Conservation (phyloP, 1,284 basidiomycete genomes). For the Coniophora puteana region DNA sequence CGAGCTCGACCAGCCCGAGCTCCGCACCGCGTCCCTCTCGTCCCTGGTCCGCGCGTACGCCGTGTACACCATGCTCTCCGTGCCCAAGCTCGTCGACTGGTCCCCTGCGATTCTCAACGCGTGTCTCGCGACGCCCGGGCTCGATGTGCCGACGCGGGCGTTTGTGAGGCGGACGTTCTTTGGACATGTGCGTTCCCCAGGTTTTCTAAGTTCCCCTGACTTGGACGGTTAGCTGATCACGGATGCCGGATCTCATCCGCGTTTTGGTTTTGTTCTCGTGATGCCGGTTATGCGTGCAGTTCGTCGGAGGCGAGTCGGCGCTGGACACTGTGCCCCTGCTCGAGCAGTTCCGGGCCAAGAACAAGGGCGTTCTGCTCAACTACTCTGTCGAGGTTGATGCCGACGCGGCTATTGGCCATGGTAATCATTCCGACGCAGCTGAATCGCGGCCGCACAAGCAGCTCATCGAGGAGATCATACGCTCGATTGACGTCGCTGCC, state of each 20-base stretch:
- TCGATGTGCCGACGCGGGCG: conserved; percentile 62
- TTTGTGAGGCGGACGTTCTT: conserved; percentile 82
- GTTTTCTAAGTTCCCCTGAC: not conserved
- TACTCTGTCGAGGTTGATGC: conserved; percentile 83
- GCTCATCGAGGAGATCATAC: conserved; percentile 64
- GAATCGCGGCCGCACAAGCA: conserved; percentile 53
- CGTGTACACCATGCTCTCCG: conserved; percentile 76
- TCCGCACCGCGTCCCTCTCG: conserved; percentile 31
- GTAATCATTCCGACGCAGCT: conserved; percentile 22
- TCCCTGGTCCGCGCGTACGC: conserved; percentile 62
- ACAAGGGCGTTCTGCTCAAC: conserved; percentile 72
- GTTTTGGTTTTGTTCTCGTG: conserved; percentile 2
- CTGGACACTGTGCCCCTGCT: conserved; percentile 64
- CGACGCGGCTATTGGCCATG: conserved; percentile 26
- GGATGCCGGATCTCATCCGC: not conserved
- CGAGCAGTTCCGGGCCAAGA: conserved; percentile 52
- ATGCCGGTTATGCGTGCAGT: conserved; percentile 37
- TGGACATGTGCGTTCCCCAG: conserved; percentile 47
- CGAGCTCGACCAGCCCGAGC: conserved; percentile 9
- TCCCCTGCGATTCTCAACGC: conserved; percentile 62
- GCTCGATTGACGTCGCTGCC: conserved; percentile 68
- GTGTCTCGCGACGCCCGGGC: conserved; percentile 58
- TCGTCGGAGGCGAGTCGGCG: conserved; percentile 82
- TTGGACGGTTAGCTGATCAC: too few relatives aligned
- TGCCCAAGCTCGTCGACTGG: conserved; percentile 71